These are phyloP conservation scores for Naumovozyma dairenensis DNA, from an alignment of 805 yeast genomes.

Conservation along the genomic window DNA sequence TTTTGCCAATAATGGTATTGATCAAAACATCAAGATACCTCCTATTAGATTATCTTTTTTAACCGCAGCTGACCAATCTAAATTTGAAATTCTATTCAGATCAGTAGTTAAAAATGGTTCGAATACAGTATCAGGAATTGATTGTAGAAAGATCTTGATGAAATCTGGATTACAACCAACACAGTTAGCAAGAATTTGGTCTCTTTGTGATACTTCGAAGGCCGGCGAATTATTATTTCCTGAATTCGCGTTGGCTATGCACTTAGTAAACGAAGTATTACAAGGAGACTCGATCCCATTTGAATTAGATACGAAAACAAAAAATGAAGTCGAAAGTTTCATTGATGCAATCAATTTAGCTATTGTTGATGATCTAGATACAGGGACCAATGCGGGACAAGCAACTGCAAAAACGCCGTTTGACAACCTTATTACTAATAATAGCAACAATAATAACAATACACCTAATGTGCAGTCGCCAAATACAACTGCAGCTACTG, in stretches of 20 bases:
- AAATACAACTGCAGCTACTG: slow-evolving; percentile 27
- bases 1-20: slow-evolving; percentile 36
- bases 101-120: slow-evolving; percentile 54
- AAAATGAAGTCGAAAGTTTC: slow-evolving; percentile 76
- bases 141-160: slow-evolving; percentile 68
- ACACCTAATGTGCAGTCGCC: slow-evolving; percentile 28
- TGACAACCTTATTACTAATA: slow-evolving; percentile 22
- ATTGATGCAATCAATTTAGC: slow-evolving; percentile 78
- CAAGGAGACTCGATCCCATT: slow-evolving; percentile 70
- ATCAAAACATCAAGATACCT: slow-evolving; percentile 54
- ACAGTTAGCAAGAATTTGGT: slow-evolving; percentile 78
- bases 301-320: slow-evolving; percentile 56
- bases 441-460: too few relatives aligned
- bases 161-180: slow-evolving; percentile 67
- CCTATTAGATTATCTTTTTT: slow-evolving; percentile 70
- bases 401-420: slow-evolving; percentile 30
- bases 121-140: slow-evolving; percentile 46
- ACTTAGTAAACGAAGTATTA: slow-evolving; percentile 65
- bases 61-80: slow-evolving; percentile 71
- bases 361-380: slow-evolving; percentile 38
- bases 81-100: slow-evolving; percentile 73
- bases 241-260: slow-evolving; percentile 84
- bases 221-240: slow-evolving; percentile 82
- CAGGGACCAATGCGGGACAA: slow-evolving; percentile 22
- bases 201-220: slow-evolving; percentile 71